Percentiles rank a stretch among this genome's conserved stretches.
phyloP scores from a whole-genome alignment of 495 filamentous ascomycete genomes.

The Aspergillus affinis region DNA sequence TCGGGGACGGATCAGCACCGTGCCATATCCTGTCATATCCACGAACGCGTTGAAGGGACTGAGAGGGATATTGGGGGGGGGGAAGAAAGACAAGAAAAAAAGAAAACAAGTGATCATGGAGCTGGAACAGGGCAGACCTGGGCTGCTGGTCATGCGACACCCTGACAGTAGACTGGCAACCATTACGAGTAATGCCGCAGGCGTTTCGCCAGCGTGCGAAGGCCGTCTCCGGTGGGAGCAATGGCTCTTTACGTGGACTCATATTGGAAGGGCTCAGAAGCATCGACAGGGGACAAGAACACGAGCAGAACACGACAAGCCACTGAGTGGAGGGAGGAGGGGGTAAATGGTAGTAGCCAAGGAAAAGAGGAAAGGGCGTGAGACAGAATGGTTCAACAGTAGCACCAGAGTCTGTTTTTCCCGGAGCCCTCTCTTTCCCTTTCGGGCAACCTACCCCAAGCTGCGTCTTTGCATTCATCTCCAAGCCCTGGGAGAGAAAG shows the following conservation, averaged over 20 bases:
- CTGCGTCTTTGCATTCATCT: not conserved
- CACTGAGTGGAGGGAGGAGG: not conserved
- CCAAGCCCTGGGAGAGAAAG: not conserved
- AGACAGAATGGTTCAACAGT: not conserved
- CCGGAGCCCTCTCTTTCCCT: constrained; percentile 1
- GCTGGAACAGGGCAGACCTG: constrained; percentile 21
- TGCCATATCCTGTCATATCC: not conserved
- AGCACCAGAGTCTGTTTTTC: not conserved
- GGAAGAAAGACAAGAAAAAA: no score
- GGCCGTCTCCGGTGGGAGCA: constrained; percentile 19
- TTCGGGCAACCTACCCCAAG: not conserved
- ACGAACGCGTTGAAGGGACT: not conserved
- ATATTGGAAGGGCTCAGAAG: constrained; percentile 4
- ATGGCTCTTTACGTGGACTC: constrained; percentile 14
- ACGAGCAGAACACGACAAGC: not conserved
- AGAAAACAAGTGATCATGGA: constrained; percentile 1
- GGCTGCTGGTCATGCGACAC: constrained; percentile 25
- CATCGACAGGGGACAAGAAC: not conserved
- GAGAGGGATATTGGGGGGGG: not conserved
- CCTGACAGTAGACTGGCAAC: constrained; percentile 24
- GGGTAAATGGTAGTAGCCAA: not conserved
- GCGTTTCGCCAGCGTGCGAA: constrained; percentile 18
- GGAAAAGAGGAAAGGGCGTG: not conserved
- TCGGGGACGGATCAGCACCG: constrained; percentile 18
- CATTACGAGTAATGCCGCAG: constrained; percentile 13